Evolutionary conservation across 78 protist genomes (phyloP), one percentile per base, ranked within the genome.

Genomic region (Emiliania huxleyi): DNA sequence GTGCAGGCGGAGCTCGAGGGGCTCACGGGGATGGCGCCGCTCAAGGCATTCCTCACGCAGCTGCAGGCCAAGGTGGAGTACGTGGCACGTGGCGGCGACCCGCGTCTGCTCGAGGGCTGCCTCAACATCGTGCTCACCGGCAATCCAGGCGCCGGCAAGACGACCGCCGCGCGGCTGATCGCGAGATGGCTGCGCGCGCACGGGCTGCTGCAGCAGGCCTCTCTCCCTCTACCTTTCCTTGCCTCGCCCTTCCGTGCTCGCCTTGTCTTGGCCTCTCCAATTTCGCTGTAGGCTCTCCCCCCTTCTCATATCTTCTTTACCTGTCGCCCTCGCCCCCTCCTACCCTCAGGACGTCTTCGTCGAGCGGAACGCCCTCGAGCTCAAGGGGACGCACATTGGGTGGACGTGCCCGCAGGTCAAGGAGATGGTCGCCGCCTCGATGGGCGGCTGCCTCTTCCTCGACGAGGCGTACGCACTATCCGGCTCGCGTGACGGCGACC

Each of bases 381-480:
- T 71, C 42, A 71, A 71, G 42, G 81, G 81, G n/a, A 71, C 81
- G 22, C 81, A 71, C 81, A 15, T 52, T 15, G 81, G 81, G 19
- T 71, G 81, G 81, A 71, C 81, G 42, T 71, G 81, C 42, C 81
- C 81, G 37, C 83, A 73, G 83, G 85, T 77, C 35, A 33, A 90
- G 45, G 87, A n/a, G 48, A 62, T 77, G 81, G 29, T 90, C 23
- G 0, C 2, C 35, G 45, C 48, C 35, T 83, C 88, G 15, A 56
- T 38, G 23, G 95, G 95, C 2, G 69, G 93, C 44, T 92, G 91
- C 35, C 69, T 93, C 81, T 93, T 93, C 46, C 45, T 93, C 44
- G 95, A 93, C 91, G 95, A 93, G 91, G 95, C 95, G 69, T 93
- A 93, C 93, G 45, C 81, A 2, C 93, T 93, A 45, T 6, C 48